Evolutionary conservation across 345 rosid species (phyloP), one percentile per base, ranked within the genome.

Genomic region (Litchi chinensis): DNA sequence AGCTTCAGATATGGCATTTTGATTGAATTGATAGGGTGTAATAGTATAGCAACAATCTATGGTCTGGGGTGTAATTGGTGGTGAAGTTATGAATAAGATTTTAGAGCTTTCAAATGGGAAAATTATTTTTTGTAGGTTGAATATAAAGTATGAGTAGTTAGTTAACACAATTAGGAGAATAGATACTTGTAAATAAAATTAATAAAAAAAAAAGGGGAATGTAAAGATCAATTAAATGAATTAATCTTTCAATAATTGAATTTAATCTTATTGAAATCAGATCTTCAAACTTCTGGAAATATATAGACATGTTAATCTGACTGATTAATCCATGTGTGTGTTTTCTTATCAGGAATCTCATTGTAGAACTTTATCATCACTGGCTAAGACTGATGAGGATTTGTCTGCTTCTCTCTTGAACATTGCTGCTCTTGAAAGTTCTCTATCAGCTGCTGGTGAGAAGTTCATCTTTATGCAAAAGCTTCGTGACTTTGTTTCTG

Each of bases 391-490:
- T 43, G 93, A 91, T 87, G 99, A 93, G 74, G 92, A 94, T 86
- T 88, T 94, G 87, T 91, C 97, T 74, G 82, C 91, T 77, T 94
- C 99, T 2, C 90, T 93, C 77, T 77, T 90, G 86, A 90, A 89
- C 83, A 89, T 93, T 78, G 85, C 91, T 82, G 86, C 87, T 68
- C 93, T 94, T 76, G 98, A 96, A 75, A 90, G 84, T 74, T 87
- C 97, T 81, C 83, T 90, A 63, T 77, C 93, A 81, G 95, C 92
- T 65, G 97, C 98, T 75, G 94, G 94, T 87, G 98, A 96, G 92
- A 94, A 91, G 97, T 96, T 87, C 94, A 87, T 96, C 86, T 96
- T 93, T 92, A 91, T 93, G 99, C 98, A 96, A 90, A 93, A 93
- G 90, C 94, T 96, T 82, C 97, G 97, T 87, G 89, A 91, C 91